Evolutionary conservation across 2,329 filamentous ascomycete genomes (phyloP).

Genomic region (Decorospora gaudefroyi): DNA sequence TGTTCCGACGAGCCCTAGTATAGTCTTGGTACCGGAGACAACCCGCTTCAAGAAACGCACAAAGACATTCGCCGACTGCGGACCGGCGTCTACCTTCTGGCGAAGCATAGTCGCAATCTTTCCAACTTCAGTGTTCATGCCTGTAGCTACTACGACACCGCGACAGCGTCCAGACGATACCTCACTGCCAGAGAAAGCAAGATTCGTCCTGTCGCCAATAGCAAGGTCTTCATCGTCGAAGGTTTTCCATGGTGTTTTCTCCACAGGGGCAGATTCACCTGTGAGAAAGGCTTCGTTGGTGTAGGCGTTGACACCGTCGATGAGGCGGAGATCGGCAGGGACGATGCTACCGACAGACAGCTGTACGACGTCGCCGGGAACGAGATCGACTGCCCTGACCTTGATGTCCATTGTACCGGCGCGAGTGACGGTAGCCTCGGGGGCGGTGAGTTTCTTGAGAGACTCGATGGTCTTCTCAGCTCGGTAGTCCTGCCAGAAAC

Average conservation of each 20-base stretch:
- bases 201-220: slow-evolving; percentile 68
- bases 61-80: too few species aligned
- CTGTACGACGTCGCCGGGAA: slow-evolving; percentile 48
- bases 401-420: slow-evolving; percentile 42
- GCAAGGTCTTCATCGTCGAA: slow-evolving; percentile 59
- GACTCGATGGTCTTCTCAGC: slow-evolving; percentile 51
- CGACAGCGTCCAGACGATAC: slow-evolving; percentile 71
- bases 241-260: slow-evolving; percentile 64
- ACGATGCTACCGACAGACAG: slow-evolving; percentile 63
- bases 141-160: slow-evolving; percentile 71
- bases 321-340: slow-evolving; percentile 66
- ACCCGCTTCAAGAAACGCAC: slow-evolving; percentile 31
- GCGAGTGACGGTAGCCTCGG: slow-evolving; percentile 46
- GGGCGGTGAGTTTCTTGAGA: slow-evolving; percentile 48
- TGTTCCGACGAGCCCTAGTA: slow-evolving; percentile 74
- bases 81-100: slow-evolving; percentile 61
- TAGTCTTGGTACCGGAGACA: slow-evolving; percentile 49
- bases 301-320: slow-evolving; percentile 72
- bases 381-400: slow-evolving; percentile 46
- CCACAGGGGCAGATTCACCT: slow-evolving; percentile 71
- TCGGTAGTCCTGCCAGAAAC: slow-evolving; percentile 58
- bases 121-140: slow-evolving; percentile 75
- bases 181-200: too few species aligned
- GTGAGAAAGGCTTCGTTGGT: slow-evolving; percentile 77
- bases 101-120: slow-evolving; percentile 74